Conservation (phyloP, 306 rosid genomes). For the Dicorynia guianensis region DNA sequence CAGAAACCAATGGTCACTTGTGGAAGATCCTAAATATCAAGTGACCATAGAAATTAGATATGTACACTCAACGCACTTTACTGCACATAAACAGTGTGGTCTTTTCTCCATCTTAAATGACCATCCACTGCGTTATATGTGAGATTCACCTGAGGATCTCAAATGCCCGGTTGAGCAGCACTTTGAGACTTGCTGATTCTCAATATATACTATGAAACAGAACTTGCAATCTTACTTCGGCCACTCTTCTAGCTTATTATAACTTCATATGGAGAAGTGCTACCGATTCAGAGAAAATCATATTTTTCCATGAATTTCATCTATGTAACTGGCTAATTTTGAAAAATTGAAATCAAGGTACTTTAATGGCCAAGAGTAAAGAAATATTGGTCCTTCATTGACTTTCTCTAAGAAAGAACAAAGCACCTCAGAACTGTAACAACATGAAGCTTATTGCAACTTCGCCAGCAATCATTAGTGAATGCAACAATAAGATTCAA, state of each 20-base stretch:
- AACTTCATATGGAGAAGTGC: background rate
- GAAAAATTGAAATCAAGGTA: too few relatives aligned
- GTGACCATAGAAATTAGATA: background rate
- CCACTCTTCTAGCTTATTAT: background rate
- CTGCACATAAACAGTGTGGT: background rate
- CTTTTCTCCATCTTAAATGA: background rate
- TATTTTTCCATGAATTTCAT: slow-evolving; percentile 12
- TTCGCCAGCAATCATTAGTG: slow-evolving; percentile 14
- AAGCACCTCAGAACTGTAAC: background rate
- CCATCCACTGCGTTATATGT: background rate
- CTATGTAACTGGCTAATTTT: background rate
- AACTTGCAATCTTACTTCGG: background rate
- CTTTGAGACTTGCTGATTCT: background rate
- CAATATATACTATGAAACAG: background rate
- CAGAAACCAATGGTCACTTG: background rate
- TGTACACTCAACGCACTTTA: slow-evolving; percentile 1
- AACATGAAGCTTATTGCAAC: background rate
- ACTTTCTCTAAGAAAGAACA: too few relatives aligned
- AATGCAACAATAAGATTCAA: slow-evolving; percentile 13
- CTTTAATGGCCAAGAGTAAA: too few relatives aligned
- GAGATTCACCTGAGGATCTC: background rate
- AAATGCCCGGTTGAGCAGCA: background rate
- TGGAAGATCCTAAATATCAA: slow-evolving; percentile 20
- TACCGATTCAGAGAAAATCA: slow-evolving; percentile 15
- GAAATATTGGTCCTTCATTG: too few relatives aligned